These are phyloP conservation scores for Salix suchowensis DNA, from an alignment of 345 rosid genomes.

Conservation along the genomic window DNA sequence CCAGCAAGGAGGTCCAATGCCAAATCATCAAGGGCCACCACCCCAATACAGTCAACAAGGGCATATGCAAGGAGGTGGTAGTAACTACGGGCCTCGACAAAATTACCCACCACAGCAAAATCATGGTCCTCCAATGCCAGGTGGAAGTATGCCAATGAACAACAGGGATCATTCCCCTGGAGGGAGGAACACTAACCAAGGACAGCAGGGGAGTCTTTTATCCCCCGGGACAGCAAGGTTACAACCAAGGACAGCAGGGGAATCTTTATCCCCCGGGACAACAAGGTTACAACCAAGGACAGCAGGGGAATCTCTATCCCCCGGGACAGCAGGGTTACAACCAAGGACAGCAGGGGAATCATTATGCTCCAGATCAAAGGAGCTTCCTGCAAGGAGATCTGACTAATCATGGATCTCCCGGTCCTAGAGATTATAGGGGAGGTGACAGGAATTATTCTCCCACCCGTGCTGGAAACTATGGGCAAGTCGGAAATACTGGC, in stretches of 20 bases:
- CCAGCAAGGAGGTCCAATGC: slow-evolving; percentile 19
- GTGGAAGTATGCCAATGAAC: slow-evolving; percentile 37
- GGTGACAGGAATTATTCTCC: slow-evolving; percentile 35
- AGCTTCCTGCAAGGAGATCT: slow-evolving; percentile 35
- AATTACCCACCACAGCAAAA: slow-evolving; percentile 37
- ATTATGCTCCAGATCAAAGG: slow-evolving; percentile 37
- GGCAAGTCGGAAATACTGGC: slow-evolving; percentile 26
- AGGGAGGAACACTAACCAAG: slow-evolving; percentile 28
- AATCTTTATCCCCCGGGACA: slow-evolving; percentile 34
- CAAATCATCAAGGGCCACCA: not conserved
- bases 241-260: slow-evolving; percentile 23
- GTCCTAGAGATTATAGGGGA: slow-evolving; percentile 20
- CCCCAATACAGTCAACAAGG: slow-evolving; percentile 34
- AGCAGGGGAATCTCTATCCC: slow-evolving; percentile 37
- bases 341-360: slow-evolving; percentile 29
- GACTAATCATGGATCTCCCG: slow-evolving; percentile 14
- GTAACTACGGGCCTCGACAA: slow-evolving; percentile 41
- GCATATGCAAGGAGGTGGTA: slow-evolving; percentile 46
- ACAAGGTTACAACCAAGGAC: slow-evolving; percentile 38
- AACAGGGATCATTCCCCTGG: slow-evolving; percentile 34
- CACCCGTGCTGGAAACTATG: slow-evolving; percentile 27
- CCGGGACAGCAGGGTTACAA: slow-evolving; percentile 29
- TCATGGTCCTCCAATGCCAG: slow-evolving; percentile 28
- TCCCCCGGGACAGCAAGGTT: slow-evolving; percentile 34
- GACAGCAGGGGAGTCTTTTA: slow-evolving; percentile 32